Conservation (phyloP, 148 eudicot species). For the Heliamphora exappendiculata region DNA sequence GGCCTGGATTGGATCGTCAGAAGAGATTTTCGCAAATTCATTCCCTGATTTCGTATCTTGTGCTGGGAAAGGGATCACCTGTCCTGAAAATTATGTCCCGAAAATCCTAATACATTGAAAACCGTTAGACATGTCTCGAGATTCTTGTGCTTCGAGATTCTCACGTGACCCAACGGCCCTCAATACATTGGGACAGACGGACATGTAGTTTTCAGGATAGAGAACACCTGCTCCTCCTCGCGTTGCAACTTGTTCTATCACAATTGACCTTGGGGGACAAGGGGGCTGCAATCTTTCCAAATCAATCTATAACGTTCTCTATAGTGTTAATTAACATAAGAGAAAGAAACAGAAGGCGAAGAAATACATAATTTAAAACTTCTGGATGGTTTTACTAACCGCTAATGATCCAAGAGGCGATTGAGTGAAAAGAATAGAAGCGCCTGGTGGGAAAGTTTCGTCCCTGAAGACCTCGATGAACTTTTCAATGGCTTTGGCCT, state of each 20-base stretch:
- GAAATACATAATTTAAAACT: background rate
- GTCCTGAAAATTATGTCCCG: no score
- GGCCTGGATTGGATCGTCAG: background rate
- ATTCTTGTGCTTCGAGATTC: no score
- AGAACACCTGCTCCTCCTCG: no score
- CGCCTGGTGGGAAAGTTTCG: conserved; percentile 62
- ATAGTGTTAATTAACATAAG: background rate
- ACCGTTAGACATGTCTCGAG: no score
- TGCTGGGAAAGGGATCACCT: background rate
- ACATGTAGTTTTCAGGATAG: no score
- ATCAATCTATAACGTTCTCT: background rate
- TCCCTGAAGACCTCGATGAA: conserved; percentile 56
- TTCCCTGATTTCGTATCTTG: background rate
- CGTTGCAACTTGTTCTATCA: no score
- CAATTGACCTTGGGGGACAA: no score
- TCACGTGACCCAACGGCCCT: no score
- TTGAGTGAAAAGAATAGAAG: conserved; percentile 67
- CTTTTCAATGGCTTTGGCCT: conserved; percentile 47
- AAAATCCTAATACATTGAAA: no score
- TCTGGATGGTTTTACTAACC: conserved; percentile 17
- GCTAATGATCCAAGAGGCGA: conserved; percentile 51
- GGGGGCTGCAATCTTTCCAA: background rate
- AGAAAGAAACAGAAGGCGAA: background rate
- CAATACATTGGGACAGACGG: no score
- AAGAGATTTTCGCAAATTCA: no score